A percentile compares a stretch with the other conserved stretches of the same genome.
These are phyloP conservation scores for Ophiostoma ulmi DNA, from an alignment of 2,329 filamentous ascomycete genomes.

Conservation along the genomic window DNA sequence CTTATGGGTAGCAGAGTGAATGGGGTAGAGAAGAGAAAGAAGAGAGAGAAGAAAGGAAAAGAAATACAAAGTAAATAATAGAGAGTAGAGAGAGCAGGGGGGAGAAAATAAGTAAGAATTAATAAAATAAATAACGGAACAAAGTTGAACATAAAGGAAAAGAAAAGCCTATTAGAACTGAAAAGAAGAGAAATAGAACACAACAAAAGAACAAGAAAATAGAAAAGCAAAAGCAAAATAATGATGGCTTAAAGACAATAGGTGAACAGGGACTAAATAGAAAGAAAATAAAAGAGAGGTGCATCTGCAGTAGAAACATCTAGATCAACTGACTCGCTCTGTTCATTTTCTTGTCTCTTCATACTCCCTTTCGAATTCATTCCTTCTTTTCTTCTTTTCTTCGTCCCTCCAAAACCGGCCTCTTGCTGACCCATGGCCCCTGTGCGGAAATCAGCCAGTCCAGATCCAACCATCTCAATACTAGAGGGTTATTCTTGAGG, in stretches of 20 bases:
- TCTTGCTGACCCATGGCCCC: neutral
- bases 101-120: neutral
- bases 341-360: neutral
- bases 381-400: neutral
- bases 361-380: neutral
- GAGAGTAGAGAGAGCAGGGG: no score
- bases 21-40: no score
- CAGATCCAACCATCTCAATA: neutral
- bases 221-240: neutral
- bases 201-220: no score
- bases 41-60: no score
- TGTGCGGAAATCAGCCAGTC: neutral
- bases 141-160: neutral
- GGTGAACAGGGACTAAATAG: neutral
- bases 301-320: neutral
- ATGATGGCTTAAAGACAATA: neutral
- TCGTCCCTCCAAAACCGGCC: neutral
- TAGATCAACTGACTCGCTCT: neutral
- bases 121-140: neutral
- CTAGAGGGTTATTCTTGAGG: neutral
- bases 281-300: neutral
- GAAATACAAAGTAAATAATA: no score
- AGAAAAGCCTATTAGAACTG: neutral
- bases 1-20: no score
- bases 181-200: neutral